Percentiles rank a stretch among this genome's conserved stretches.
Evolutionary conservation across 2,329 filamentous ascomycete species (phyloP).

Genomic region (Xylaria sp.): DNA sequence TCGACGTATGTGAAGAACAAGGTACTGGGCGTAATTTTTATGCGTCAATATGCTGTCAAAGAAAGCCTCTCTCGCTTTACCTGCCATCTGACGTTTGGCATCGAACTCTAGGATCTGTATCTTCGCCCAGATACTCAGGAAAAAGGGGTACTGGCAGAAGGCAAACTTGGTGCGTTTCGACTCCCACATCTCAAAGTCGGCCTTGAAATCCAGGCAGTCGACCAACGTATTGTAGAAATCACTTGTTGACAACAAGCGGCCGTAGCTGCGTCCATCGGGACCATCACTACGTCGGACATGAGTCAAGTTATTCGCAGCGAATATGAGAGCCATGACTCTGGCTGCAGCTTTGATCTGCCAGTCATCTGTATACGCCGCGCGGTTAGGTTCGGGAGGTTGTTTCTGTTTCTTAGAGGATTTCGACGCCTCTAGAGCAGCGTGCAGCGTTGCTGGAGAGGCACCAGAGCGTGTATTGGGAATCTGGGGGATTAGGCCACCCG

Average conservation of each 20-base stretch:
- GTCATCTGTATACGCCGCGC: slow-evolving; percentile 70
- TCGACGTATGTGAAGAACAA: slow-evolving; percentile 75
- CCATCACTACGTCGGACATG: slow-evolving; percentile 42
- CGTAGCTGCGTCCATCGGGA: slow-evolving; percentile 48
- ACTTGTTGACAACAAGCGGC: slow-evolving; percentile 75
- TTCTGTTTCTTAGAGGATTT: slow-evolving; percentile 56
- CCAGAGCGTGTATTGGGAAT: slow-evolving; percentile 65
- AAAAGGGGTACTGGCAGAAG: slow-evolving; percentile 91
- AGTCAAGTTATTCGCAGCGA: slow-evolving; percentile 73
- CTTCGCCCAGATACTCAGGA: slow-evolving; percentile 90
- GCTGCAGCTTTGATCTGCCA: slow-evolving; percentile 88
- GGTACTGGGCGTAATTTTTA: slow-evolving; percentile 73
- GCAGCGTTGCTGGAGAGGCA: slow-evolving; percentile 68
- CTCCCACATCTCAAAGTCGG: slow-evolving; percentile 89
- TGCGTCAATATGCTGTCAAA: slow-evolving; percentile 84
- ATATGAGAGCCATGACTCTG: slow-evolving; percentile 77
- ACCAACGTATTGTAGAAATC: slow-evolving; percentile 87
- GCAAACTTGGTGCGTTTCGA: slow-evolving; percentile 72
- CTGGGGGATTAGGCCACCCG: slow-evolving; percentile 71
- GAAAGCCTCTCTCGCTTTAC: slow-evolving; percentile 85
- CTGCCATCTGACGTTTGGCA: slow-evolving; percentile 84
- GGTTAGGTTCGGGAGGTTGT: slow-evolving; percentile 57
- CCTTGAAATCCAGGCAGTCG: slow-evolving; percentile 82
- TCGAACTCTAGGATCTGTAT: slow-evolving; percentile 89
- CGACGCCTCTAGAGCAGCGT: slow-evolving; percentile 70